These are phyloP conservation scores for Tripterygium wilfordii DNA, from an alignment of 177 flowering plant species.

Conservation along the genomic window DNA sequence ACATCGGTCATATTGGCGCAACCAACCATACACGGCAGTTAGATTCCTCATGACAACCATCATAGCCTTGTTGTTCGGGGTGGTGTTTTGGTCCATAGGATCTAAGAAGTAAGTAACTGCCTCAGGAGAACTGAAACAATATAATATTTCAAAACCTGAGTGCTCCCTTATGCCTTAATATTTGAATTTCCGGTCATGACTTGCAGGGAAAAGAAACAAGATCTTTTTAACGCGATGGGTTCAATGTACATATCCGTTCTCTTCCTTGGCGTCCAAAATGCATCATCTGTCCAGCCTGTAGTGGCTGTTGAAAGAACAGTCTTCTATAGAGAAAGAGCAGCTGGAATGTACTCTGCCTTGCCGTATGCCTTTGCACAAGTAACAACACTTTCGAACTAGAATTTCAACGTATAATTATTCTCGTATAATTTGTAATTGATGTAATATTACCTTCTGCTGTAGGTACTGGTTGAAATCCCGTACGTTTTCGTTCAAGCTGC, in stretches of 20 bases:
- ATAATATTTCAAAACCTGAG: too few relatives aligned
- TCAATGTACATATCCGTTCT: conserved; percentile 58
- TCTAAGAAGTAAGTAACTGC: conserved; percentile 23
- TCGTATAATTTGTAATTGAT: too few relatives aligned
- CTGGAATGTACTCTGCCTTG: conserved; percentile 66
- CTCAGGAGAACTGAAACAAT: neutral
- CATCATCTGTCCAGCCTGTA: conserved; percentile 48
- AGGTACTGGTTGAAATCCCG: conserved; percentile 63
- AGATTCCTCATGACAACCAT: conserved; percentile 32
- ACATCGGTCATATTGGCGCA: conserved; percentile 47
- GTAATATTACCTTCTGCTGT: conserved; percentile 5
- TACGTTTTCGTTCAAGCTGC: conserved; percentile 44
- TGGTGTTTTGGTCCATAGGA: conserved; percentile 51
- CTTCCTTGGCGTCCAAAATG: conserved; percentile 52
- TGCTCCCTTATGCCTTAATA: too few relatives aligned
- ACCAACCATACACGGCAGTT: conserved; percentile 43
- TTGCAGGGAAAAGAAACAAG: conserved; percentile 38
- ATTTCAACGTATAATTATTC: too few relatives aligned
- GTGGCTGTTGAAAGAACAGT: conserved; percentile 61
- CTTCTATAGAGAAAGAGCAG: conserved; percentile 64
- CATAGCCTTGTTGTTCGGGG: conserved; percentile 38
- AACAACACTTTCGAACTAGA: too few relatives aligned
- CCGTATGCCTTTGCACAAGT: conserved; percentile 72
- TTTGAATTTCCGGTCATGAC: too few relatives aligned
- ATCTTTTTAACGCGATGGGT: conserved; percentile 63